phyloP scores from a whole-genome alignment of 352 stramenopile species.

The Salisapilia sapeloensis region DNA sequence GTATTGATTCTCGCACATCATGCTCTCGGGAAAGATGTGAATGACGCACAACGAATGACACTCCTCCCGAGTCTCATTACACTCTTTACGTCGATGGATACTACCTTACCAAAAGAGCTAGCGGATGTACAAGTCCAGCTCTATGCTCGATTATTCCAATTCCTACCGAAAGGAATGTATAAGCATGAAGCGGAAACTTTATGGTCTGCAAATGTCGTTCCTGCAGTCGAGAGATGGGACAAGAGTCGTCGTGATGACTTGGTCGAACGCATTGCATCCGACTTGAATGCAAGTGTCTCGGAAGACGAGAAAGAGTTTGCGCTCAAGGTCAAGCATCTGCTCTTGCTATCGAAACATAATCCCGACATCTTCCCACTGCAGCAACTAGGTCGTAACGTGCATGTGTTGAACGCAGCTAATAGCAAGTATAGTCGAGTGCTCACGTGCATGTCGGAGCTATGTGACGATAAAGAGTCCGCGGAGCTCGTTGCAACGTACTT shows the following conservation, averaged over 20 bases:
- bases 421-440: slow-evolving; percentile 30
- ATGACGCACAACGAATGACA: slow-evolving; percentile 27
- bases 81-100: slow-evolving; percentile 30
- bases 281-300: slow-evolving; percentile 20
- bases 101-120: slow-evolving; percentile 23
- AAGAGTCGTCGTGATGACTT: slow-evolving; percentile 11
- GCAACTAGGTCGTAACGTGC: slow-evolving; percentile 21
- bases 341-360: slow-evolving; percentile 20
- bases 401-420: slow-evolving; percentile 37
- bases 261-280: slow-evolving; percentile 20
- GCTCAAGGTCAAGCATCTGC: slow-evolving; percentile 27
- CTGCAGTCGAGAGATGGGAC: slow-evolving; percentile 22
- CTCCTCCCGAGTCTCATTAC: slow-evolving; percentile 36
- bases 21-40: slow-evolving; percentile 14
- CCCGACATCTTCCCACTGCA: slow-evolving; percentile 7
- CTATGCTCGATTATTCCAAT: slow-evolving; percentile 36
- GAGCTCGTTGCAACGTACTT: slow-evolving; percentile 21
- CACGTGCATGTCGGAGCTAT: slow-evolving; percentile 28
- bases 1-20: slow-evolving; percentile 63
- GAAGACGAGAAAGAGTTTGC: slow-evolving; percentile 35
- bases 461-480: slow-evolving; percentile 25
- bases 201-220: slow-evolving; percentile 21
- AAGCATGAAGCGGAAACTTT: slow-evolving; percentile 22
- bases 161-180: slow-evolving; percentile 30
- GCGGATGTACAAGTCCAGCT: slow-evolving; percentile 30